Evolutionary conservation across 2,329 filamentous ascomycete species (phyloP).

Genomic region (Achaetomium macrosporum): DNA sequence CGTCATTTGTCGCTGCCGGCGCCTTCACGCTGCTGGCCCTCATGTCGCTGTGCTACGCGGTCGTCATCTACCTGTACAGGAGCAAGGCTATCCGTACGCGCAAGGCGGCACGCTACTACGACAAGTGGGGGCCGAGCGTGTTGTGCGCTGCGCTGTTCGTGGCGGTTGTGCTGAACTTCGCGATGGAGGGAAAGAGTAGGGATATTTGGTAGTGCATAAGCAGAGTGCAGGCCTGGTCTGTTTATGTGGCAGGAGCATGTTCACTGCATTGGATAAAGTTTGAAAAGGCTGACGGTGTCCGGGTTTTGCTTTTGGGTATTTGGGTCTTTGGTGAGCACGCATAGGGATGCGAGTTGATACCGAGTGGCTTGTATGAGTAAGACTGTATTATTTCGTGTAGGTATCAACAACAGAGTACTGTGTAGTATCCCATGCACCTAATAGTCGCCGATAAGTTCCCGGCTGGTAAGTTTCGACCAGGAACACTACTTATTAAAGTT

Average conservation of each 20-base stretch:
- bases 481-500: too few species aligned
- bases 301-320: not conserved
- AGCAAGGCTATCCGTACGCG: slow-evolving; percentile 78
- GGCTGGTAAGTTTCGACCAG: too few species aligned
- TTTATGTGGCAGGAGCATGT: too few species aligned
- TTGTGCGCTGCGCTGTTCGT: slow-evolving; percentile 68
- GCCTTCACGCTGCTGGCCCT: slow-evolving; percentile 79
- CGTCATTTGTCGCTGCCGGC: slow-evolving; percentile 64
- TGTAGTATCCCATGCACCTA: too few species aligned
- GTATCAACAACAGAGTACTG: not conserved
- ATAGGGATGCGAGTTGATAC: not conserved
- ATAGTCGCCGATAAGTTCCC: too few species aligned
- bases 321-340: not conserved
- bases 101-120: slow-evolving; percentile 84
- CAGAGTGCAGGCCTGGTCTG: slow-evolving; percentile 8
- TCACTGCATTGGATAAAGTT: too few species aligned
- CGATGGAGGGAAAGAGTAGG: slow-evolving; percentile 55
- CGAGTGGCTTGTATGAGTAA: not conserved
- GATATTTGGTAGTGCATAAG: not conserved
- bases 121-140: slow-evolving; percentile 74
- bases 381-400: slow-evolving; percentile 5
- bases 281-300: too few species aligned
- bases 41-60: slow-evolving; percentile 71
- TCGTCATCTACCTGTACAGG: slow-evolving; percentile 81
- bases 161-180: slow-evolving; percentile 76